A percentile compares a stretch with the other conserved stretches of the same genome.
phyloP scores from a whole-genome alignment of 2,329 filamentous ascomycete species.

The Aspergillus brasiliensis region DNA sequence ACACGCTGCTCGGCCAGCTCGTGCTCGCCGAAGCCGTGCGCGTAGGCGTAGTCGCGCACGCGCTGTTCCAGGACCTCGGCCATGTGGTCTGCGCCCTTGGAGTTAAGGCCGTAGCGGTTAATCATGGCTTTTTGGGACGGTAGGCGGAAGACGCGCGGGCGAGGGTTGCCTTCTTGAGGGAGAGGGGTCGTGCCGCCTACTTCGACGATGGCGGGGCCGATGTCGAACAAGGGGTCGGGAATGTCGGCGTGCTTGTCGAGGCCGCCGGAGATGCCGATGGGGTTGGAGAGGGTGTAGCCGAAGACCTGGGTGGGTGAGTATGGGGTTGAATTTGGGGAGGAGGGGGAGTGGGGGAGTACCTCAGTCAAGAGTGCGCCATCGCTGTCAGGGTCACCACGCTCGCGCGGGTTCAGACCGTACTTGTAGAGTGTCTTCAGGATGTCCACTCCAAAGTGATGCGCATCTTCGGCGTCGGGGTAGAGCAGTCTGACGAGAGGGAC shows the following conservation, averaged over 20 bases:
- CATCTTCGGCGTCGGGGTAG: conserved; percentile 68
- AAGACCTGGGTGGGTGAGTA: conserved; percentile 63
- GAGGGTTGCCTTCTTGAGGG: conserved; percentile 86
- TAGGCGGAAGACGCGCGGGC: conserved; percentile 84
- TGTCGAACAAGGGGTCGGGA: conserved; percentile 77
- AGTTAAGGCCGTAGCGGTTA: conserved; percentile 96
- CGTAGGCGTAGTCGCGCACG: conserved; percentile 73
- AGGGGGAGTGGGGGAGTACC: conserved; percentile 26
- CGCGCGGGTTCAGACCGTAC: conserved; percentile 77
- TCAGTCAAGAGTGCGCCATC: conserved; percentile 58
- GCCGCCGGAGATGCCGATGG: conserved; percentile 91
- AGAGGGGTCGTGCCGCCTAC: conserved; percentile 86
- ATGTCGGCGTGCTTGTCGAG: conserved; percentile 94
- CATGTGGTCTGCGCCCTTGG: conserved; percentile 82
- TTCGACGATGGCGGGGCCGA: conserved; percentile 86
- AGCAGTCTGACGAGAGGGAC: conserved; percentile 49
- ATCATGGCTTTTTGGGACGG: conserved; percentile 83
- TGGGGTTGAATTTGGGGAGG: neutral
- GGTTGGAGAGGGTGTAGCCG: conserved; percentile 75
- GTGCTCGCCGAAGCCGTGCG: conserved; percentile 65
- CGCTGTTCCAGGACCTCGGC: conserved; percentile 76
- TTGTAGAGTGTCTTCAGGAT: conserved; percentile 72
- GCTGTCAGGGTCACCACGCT: conserved; percentile 66
- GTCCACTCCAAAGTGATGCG: conserved; percentile 78
- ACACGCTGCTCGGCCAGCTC: conserved; percentile 69